These are phyloP conservation scores for Favolaschia claudopus DNA, from an alignment of 768 basidiomycete species.

Conservation along the genomic window DNA sequence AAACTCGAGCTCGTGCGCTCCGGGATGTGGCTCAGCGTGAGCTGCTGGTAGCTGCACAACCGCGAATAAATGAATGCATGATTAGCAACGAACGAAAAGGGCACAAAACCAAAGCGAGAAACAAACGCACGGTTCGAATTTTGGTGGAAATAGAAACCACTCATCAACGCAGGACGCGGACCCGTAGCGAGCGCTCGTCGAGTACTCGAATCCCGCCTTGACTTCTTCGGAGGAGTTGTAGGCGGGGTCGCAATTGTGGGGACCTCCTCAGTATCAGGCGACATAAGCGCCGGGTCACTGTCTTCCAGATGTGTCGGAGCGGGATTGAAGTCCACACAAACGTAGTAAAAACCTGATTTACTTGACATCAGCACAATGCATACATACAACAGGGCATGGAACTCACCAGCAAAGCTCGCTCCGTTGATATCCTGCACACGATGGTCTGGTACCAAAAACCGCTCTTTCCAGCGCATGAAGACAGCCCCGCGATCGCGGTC, in stretches of 20 bases:
- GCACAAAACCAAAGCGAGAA: too few species aligned
- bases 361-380: conserved; percentile 9
- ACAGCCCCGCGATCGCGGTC: conserved; percentile 82
- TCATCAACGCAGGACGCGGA: conserved; percentile 73
- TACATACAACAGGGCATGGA: conserved; percentile 7
- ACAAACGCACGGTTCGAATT: conserved; percentile 87
- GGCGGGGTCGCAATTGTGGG: conserved; percentile 31
- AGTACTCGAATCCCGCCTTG: conserved; percentile 56
- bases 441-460: conserved; percentile 95
- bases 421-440: conserved; percentile 93
- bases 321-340: conserved; percentile 92
- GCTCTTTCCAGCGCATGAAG: conserved; percentile 98
- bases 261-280: conserved; percentile 27
- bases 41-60: conserved; percentile 79
- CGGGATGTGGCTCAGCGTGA: conserved; percentile 82
- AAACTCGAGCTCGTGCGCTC: conserved; percentile 79
- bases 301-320: conserved; percentile 41
- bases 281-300: conserved; percentile 16
- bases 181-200: conserved; percentile 59
- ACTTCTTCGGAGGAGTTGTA: conserved; percentile 42
- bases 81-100: conserved; percentile 13
- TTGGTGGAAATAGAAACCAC: conserved; percentile 93
- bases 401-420: conserved; percentile 91
- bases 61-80: conserved; percentile 12
- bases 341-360: conserved; percentile 88